Base-by-base conservation (phyloP, 148 eudicot species). In the Selenicereus undatus region DNA sequence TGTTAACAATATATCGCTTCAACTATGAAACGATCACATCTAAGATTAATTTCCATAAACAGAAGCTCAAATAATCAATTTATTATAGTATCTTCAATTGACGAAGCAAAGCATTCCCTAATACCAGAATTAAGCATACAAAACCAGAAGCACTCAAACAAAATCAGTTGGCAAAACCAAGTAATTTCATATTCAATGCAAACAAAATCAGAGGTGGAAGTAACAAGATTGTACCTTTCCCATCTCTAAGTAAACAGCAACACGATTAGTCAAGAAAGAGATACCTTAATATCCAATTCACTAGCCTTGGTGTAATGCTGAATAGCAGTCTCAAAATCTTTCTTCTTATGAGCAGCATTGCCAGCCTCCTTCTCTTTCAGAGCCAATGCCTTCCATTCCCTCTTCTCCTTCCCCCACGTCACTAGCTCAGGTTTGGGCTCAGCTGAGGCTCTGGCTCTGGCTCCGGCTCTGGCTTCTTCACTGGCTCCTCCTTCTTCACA, bases 231-330 rank as follows among this genome's bases (percentile, higher is more conserved):
- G 43, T 91, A 96, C 99, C 99, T 93, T 89, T 36, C 93, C 96
- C 97, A 91, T 97, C 88, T 97, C 98, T 82, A 97, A 73, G 77
- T 88, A 97, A 24, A 97, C 99, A 35, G 99, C 99, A 64, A 98
- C 99, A n/a, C 98, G 79, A 60, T 97, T 97, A 14, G 99, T 97
- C 75, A 97, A 82, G 84, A 92, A 97, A 13, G 98, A 97, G 21
- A 97, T 91, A 85, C 98, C 39, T 86, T 89, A 84, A 92, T 97
- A 74, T 97, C 93, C 81, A 97, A 81, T 51, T 97, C 97, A 64
- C 87, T 48, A 0, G 98, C 99, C 82, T 88, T 89, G 0, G 88
- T 87, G 56, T 97, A 97, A 83, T 68, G 86, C 77, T 83, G 77
- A 79, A 94, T 93, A 0, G 99, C 99, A 0, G 75, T 89, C 54